Evolutionary conservation across 257 asterid genomes (phyloP).

Genomic region (Solanum clarkiae): DNA sequence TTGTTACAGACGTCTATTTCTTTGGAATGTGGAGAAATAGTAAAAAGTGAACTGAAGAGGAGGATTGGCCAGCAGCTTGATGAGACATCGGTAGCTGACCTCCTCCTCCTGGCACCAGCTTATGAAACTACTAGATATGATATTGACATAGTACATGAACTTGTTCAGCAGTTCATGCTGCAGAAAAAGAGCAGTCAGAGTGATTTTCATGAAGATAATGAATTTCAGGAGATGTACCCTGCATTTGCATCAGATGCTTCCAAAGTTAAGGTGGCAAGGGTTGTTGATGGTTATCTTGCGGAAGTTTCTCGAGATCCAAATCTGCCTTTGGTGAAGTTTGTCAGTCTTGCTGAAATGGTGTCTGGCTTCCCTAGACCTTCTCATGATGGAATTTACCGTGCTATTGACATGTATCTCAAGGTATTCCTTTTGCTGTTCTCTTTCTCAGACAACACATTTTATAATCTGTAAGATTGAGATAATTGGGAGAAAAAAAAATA

Average conservation of each 20-base stretch:
- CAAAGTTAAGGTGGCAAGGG: constrained; percentile 52
- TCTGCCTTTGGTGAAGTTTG: constrained; percentile 35
- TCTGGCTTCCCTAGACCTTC: constrained; percentile 49
- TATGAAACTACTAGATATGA: constrained; percentile 39
- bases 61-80: constrained; percentile 52
- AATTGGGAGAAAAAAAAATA: not conserved
- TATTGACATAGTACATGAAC: constrained; percentile 35
- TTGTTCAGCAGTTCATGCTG: constrained; percentile 57
- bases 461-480: not conserved
- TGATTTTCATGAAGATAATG: constrained; percentile 17
- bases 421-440: constrained; percentile 9
- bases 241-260: constrained; percentile 38
- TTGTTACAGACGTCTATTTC: constrained; percentile 45
- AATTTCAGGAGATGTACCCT: constrained; percentile 24
- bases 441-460: not conserved
- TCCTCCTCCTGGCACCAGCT: constrained; percentile 34
- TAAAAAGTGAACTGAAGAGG: constrained; percentile 32
- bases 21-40: constrained; percentile 48
- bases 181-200: constrained; percentile 24
- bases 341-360: constrained; percentile 52
- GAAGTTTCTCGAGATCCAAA: constrained; percentile 65
- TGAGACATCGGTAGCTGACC: constrained; percentile 53
- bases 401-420: constrained; percentile 77
- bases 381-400: constrained; percentile 74
- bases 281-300: constrained; percentile 67